Conservation (phyloP, 441 rosid species). For the Erysimum pusillum region DNA sequence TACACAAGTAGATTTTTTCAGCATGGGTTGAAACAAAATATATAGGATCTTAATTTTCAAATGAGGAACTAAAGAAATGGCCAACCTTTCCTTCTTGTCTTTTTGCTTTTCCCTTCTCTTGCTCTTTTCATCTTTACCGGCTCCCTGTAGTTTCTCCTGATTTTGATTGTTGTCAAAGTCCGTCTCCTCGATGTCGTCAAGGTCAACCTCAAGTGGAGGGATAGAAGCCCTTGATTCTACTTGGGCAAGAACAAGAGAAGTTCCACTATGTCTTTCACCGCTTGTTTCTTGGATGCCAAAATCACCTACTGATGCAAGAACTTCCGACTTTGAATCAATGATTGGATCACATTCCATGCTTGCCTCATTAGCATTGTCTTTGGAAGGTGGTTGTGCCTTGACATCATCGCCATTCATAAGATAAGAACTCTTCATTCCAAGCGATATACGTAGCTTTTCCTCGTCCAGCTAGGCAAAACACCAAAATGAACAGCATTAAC, state of each 20-base stretch:
- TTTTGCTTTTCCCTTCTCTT: conserved; percentile 65
- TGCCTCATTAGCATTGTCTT: conserved; percentile 57
- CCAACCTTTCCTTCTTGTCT: conserved; percentile 83
- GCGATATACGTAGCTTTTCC: conserved; percentile 87
- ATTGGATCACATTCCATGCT: conserved; percentile 51
- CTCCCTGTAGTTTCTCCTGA: conserved; percentile 49
- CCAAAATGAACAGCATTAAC: conserved; percentile 25
- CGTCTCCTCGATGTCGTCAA: conserved; percentile 70
- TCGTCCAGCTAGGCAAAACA: conserved; percentile 70
- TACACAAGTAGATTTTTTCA: conserved; percentile 49
- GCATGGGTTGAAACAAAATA: conserved; percentile 18
- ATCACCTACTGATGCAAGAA: conserved; percentile 40
- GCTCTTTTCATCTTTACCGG: conserved; percentile 57
- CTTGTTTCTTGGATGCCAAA: conserved; percentile 47
- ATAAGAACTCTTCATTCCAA: conserved; percentile 85
- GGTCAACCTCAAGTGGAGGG: conserved; percentile 86
- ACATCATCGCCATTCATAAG: conserved; percentile 46
- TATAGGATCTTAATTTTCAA: neutral
- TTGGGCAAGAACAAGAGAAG: conserved; percentile 61
- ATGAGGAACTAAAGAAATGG: conserved; percentile 34
- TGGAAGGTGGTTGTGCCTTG: conserved; percentile 42
- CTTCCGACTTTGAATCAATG: conserved; percentile 43
- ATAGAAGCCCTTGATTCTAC: conserved; percentile 80
- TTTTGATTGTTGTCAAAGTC: conserved; percentile 52
- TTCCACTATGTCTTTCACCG: conserved; percentile 55